Conservation (phyloP, 2,329 filamentous ascomycete genomes). For the Dothideomycetes sp. region DNA sequence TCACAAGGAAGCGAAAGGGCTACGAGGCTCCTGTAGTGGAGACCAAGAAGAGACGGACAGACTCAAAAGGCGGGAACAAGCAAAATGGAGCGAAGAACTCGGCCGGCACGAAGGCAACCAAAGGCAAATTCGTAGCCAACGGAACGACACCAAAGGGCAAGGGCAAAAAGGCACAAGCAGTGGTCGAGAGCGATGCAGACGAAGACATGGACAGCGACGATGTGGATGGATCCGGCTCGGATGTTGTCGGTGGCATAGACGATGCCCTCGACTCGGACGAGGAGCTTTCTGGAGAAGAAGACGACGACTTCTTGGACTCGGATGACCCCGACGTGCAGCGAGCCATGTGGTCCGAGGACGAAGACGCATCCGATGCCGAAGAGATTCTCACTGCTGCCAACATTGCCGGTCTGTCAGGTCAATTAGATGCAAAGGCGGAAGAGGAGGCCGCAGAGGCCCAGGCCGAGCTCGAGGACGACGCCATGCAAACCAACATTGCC, state of each 20-base stretch:
- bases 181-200: conserved; percentile 5
- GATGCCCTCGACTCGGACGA: conserved; percentile 26
- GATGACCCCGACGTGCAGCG: conserved; percentile 46
- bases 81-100: conserved; percentile 27
- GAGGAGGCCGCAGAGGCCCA: conserved; percentile 74
- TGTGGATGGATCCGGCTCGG: conserved; percentile 24
- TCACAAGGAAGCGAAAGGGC: conserved; percentile 79
- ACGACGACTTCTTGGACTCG: conserved; percentile 49
- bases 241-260: conserved; percentile 28
- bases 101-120: conserved; percentile 17
- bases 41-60: conserved; percentile 54
- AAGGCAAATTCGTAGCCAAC: conserved; percentile 13
- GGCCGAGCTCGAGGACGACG: conserved; percentile 73
- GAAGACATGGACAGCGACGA: conserved; percentile 18
- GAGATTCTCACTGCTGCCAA: conserved; percentile 91
- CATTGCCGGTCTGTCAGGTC: conserved; percentile 80
- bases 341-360: conserved; percentile 90
- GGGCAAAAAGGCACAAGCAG: conserved; percentile 17
- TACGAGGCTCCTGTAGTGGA: conserved; percentile 37
- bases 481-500: conserved; percentile 87
- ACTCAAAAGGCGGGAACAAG: conserved; percentile 18
- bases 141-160: conserved; percentile 20
- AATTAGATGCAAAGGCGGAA: conserved; percentile 66
- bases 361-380: conserved; percentile 77
- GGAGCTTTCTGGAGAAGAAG: conserved; percentile 23